Conservation (phyloP, 2,329 filamentous ascomycete genomes). For the Ceratocystis lukuohia region DNA sequence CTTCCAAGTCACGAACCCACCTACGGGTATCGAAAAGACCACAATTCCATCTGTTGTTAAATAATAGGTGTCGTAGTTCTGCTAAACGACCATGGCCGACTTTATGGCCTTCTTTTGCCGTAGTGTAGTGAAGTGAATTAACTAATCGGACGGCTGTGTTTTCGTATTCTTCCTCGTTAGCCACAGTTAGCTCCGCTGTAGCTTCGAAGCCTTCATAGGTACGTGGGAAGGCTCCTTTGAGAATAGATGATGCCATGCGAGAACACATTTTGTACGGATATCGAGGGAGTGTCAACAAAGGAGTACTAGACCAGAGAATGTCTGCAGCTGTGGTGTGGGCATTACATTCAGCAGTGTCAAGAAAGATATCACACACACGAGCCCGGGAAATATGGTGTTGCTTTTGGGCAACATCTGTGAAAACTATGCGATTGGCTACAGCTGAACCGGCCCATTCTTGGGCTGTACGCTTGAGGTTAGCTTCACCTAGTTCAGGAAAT, state of each 20-base stretch:
- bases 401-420: slow-evolving; percentile 95
- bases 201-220: slow-evolving; percentile 51
- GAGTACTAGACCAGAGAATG: slow-evolving; percentile 90
- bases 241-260: slow-evolving; percentile 89
- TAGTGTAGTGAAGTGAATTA: slow-evolving; percentile 45
- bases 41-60: slow-evolving; percentile 71
- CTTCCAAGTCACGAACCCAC: slow-evolving; percentile 83
- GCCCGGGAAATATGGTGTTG: slow-evolving; percentile 86
- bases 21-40: slow-evolving; percentile 80
- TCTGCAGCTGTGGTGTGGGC: slow-evolving; percentile 96
- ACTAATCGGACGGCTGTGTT: slow-evolving; percentile 57
- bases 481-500: slow-evolving; percentile 86
- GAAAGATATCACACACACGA: slow-evolving; percentile 81
- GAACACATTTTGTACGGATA: slow-evolving; percentile 99
- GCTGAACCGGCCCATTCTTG: slow-evolving; percentile 69
- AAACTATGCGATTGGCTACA: slow-evolving; percentile 76
- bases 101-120: slow-evolving; percentile 33
- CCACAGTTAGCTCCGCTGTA: slow-evolving; percentile 62
- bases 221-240: slow-evolving; percentile 75
- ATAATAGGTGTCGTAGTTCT: slow-evolving; percentile 68
- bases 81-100: slow-evolving; percentile 55
- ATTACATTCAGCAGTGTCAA: slow-evolving; percentile 96
- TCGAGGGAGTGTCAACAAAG: slow-evolving; percentile 74
- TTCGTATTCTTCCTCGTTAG: slow-evolving; percentile 73
- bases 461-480: slow-evolving; percentile 69